Evolutionary conservation across 768 basidiomycete species (phyloP), one percentile per base, ranked within the genome.

Genomic region (Suillus sp.): DNA sequence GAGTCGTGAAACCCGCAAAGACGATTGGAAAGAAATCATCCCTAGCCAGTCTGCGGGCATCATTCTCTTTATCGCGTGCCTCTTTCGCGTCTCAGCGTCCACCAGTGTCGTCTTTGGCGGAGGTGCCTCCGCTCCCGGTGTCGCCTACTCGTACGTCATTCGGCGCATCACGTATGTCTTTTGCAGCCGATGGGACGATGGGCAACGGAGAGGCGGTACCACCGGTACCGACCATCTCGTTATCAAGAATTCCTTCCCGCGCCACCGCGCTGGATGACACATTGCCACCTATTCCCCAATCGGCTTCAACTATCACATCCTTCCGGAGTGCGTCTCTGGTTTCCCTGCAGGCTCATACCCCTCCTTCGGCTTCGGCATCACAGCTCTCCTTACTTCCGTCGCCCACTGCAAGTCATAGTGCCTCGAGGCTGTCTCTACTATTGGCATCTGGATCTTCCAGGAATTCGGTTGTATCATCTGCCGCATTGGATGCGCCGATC

Each of bases 21-120:
- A 57, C 64, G 1, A 14, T 76, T 34, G 67, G 65, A 62, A 75
- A 75, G 62, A 75, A 76, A 20, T 66, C 74, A 0, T 75, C 75
- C 0, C 65, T 75, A 34, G 74, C 73, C 3, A 76, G 75, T 27
- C 61, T 76, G 9, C 67, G 74, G 8, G 67, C 68, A 0, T 75
- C 74, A 0, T 76, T 75, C 10, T 73, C 74, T 20, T 27, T 75
- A 9, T 75, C 74, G 13, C 69, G 74, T 7, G 50, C 75, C 0
- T 75, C 74, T 2, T 72, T 75, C 34, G 67, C 59, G 27, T 75
- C 75, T 0, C 72, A 69, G 11, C 74, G 73, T 54, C 67, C 73
- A 22, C 53, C 67, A 0, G 1, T 67, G 20, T 62, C 70, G 5
- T 68, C 70, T 8, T 53, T 68, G 0, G 37, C 50, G 3, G 73